These are phyloP conservation scores for Epichloe sp. DNA, from an alignment of 2,329 filamentous ascomycete genomes.

Conservation along the genomic window DNA sequence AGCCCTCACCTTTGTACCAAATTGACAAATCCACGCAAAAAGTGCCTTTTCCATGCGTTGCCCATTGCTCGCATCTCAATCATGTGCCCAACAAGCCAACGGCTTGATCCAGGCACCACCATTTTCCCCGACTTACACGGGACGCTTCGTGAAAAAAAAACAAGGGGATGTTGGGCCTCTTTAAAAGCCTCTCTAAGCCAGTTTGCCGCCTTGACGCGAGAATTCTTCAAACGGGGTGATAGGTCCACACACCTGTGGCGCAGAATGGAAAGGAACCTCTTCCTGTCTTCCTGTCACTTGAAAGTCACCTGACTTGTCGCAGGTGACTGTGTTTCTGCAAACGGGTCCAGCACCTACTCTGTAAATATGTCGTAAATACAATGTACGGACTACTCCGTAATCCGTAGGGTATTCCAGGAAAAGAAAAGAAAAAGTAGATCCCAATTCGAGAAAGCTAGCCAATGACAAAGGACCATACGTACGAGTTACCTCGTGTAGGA, in stretches of 20 bases:
- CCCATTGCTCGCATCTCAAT: too few relatives aligned
- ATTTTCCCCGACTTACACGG: too few relatives aligned
- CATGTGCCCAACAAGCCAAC: too few relatives aligned
- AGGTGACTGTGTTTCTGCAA: neutral
- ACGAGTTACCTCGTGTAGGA: neutral
- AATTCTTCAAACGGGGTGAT: slow-evolving; percentile 3
- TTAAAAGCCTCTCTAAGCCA: neutral
- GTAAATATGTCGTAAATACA: too few relatives aligned
- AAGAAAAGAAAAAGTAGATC: too few relatives aligned
- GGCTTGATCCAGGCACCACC: too few relatives aligned
- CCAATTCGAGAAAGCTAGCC: neutral
- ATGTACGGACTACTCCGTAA: too few relatives aligned
- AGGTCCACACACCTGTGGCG: slow-evolving; percentile 2
- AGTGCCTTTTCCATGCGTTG: too few relatives aligned
- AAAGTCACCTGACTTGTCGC: neutral
- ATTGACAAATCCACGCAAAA: too few relatives aligned
- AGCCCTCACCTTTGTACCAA: too few relatives aligned
- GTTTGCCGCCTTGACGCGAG: neutral
- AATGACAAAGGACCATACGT: neutral
- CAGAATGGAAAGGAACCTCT: neutral
- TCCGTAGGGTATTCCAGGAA: too few relatives aligned
- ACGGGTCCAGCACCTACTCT: neutral
- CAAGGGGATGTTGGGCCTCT: neutral
- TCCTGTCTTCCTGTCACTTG: too few relatives aligned
- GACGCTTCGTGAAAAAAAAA: neutral